These are phyloP conservation scores for Sordariomycetes sp. DNA, from an alignment of 2,329 filamentous ascomycete genomes.

Conservation along the genomic window DNA sequence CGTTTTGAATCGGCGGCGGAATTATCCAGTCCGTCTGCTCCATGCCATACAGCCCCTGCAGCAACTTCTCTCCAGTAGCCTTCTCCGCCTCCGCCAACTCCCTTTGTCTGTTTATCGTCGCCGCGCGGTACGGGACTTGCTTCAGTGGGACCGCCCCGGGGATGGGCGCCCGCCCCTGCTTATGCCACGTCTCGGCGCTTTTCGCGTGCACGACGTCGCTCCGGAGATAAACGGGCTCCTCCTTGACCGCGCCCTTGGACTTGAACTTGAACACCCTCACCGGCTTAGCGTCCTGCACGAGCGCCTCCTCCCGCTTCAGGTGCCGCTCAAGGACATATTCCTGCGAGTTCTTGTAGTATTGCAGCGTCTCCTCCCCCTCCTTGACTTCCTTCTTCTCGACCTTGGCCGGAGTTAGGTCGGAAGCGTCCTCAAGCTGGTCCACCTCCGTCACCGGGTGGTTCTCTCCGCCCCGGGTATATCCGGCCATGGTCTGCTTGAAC, in stretches of 20 bases:
- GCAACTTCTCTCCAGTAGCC: conserved; percentile 65
- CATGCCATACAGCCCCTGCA: conserved; percentile 73
- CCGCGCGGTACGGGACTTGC: conserved; percentile 76
- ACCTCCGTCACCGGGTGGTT: conserved; percentile 47
- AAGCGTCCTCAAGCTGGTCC: conserved; percentile 68
- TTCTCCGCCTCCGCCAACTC: conserved; percentile 81
- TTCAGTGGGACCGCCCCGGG: conserved; percentile 67
- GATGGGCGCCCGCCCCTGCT: conserved; percentile 72
- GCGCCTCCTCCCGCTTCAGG: conserved; percentile 80
- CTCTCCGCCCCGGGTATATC: conserved; percentile 44
- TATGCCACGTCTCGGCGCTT: conserved; percentile 93
- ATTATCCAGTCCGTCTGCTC: conserved; percentile 95
- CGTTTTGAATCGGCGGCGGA: conserved; percentile 70
- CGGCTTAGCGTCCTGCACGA: conserved; percentile 53
- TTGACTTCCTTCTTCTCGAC: conserved; percentile 60
- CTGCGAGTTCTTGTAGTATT: conserved; percentile 75
- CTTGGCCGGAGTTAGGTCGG: conserved; percentile 60
- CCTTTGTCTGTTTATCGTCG: conserved; percentile 73
- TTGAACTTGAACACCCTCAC: conserved; percentile 64
- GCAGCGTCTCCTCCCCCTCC: conserved; percentile 68
- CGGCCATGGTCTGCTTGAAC: conserved; percentile 70
- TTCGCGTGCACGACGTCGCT: conserved; percentile 75
- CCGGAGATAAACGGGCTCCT: conserved; percentile 70
- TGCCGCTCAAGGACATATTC: conserved; percentile 81
- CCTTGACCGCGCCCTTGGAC: conserved; percentile 59